Conservation (phyloP, 768 basidiomycete genomes). For the Pleurotus cornucopiae region DNA sequence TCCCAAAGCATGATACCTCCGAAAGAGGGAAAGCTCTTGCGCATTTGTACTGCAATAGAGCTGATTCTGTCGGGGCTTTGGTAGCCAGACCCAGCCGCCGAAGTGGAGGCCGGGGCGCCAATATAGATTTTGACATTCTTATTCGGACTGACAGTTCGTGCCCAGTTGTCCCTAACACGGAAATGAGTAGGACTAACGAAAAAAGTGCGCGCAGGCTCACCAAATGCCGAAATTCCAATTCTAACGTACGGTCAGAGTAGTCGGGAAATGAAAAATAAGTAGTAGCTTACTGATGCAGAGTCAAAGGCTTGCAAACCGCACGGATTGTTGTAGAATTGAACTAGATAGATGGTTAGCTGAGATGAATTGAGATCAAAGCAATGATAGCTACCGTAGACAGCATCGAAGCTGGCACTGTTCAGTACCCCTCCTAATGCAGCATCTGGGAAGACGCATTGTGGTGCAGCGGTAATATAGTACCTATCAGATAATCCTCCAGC, state of each 20-base stretch:
- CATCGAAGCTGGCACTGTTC: conserved; percentile 62
- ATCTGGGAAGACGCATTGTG: conserved; percentile 70
- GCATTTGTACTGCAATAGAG: conserved; percentile 44
- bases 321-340: conserved; percentile 56
- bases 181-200: background rate
- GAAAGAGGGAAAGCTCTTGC: conserved; percentile 57
- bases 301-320: conserved; percentile 47
- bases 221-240: conserved; percentile 63
- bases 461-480: conserved; percentile 64
- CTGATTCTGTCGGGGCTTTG: conserved; percentile 43
- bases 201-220: conserved; percentile 21
- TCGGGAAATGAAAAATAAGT: background rate
- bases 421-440: conserved; percentile 54
- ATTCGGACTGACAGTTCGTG: conserved; percentile 53
- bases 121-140: conserved; percentile 62
- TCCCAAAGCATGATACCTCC: conserved; percentile 62
- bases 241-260: conserved; percentile 26
- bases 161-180: conserved; percentile 56
- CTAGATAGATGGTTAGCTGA: conserved; percentile 5
- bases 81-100: conserved; percentile 59
- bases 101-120: conserved; percentile 55
- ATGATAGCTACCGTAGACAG: conserved; percentile 47
- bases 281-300: conserved; percentile 41
- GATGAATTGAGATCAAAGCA: background rate
- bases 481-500: conserved; percentile 21